Conservation (phyloP, 345 rosid species). For the Eutrema heterophyllum region DNA sequence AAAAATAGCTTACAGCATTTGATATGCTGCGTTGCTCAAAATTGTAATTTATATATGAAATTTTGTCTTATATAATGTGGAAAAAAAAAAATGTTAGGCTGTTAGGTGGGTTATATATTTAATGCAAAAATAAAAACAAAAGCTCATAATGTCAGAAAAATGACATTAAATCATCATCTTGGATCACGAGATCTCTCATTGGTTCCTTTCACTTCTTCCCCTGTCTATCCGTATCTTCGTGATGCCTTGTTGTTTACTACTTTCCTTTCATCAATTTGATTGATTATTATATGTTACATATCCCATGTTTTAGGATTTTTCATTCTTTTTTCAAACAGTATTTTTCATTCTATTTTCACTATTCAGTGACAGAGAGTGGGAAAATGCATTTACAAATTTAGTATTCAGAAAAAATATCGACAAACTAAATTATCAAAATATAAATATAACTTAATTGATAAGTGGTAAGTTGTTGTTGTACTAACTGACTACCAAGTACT, state of each 20-base stretch:
- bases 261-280: constrained; percentile 12
- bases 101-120: constrained; percentile 23
- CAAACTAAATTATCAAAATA: not conserved
- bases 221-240: constrained; percentile 26
- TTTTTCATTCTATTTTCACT: constrained; percentile 26
- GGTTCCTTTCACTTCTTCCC: constrained; percentile 25
- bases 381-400: not conserved
- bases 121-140: constrained; percentile 23
- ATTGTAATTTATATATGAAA: constrained; percentile 1
- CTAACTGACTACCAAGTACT: not conserved
- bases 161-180: constrained; percentile 31
- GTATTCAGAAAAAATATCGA: not conserved
- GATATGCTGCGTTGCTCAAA: constrained; percentile 4
- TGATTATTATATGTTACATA: not conserved
- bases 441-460: not conserved
- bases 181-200: constrained; percentile 40
- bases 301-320: constrained; percentile 17
- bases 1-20: not conserved
- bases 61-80: constrained; percentile 22
- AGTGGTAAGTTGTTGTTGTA: not conserved
- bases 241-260: constrained; percentile 8
- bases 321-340: not conserved
- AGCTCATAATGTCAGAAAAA: constrained; percentile 26
- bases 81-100: constrained; percentile 28
- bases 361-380: constrained; percentile 7